Base-by-base conservation (phyloP, 2,329 filamentous ascomycete species). In the Aureobasidium sp. region DNA sequence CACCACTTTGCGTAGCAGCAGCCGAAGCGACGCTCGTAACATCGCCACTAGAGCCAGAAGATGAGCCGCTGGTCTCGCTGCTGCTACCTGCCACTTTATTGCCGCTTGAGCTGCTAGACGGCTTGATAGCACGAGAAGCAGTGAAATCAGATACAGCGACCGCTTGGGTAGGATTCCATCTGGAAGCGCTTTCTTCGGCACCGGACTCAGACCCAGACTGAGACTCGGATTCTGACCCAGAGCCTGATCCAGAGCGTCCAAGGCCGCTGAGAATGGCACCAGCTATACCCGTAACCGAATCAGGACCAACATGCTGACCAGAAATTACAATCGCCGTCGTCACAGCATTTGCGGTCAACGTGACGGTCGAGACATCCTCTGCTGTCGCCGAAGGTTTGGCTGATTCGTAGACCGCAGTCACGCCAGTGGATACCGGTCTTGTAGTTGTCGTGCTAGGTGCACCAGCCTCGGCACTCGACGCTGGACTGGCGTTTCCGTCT, bases 371-470 rank as follows among this genome's bases (percentile, higher is more conserved):
- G 8, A 25, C 44, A 15, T 20, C 20, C 11, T 29, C 44, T 31
- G 31, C 44, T 22, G 44, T 29, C 5, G 56, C n/a, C 2, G 56
- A 39, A 29, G 56, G 15, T 2, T 49, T 27, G 7, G 34, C 37
- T 7, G 57, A 61, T 17, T 42, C 47, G 8, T 61, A 61, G 12
- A 25, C 27, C 1, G 57, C 57, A 17, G 36, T 51, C n/a, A 61
- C 57, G n/a, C 57, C 47, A 31, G 57, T 61, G 2, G 57, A 42
- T 8, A 61, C 14, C 17, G 47, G 57, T 44, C 45, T 51, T 17
- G 45, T 42, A 6, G 56, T 59, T n/a, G 45, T 48, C 27, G 56
- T 59, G 20, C 45, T 61, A 39, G 57, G 47, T 22, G 47, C 57
- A 20, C 22, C 57, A 36, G 36, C n/a, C n/a, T 44, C 57, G 25